phyloP scores from a whole-genome alignment of 352 stramenopile genomes.

The Globisporangium nodosum region DNA sequence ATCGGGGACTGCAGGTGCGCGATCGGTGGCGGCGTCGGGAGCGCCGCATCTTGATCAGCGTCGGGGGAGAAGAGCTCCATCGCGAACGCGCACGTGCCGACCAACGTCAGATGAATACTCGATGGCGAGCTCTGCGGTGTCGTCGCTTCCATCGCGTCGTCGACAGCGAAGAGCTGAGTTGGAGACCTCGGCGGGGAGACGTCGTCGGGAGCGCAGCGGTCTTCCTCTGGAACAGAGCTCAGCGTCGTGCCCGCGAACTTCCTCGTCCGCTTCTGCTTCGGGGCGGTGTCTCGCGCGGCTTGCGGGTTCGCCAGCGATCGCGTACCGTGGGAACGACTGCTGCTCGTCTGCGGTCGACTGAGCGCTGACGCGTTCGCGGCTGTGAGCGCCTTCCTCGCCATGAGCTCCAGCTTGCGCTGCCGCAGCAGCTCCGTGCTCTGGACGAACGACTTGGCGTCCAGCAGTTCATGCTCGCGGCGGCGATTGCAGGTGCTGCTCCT shows the following conservation, averaged over 20 bases:
- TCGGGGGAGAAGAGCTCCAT: constrained; percentile 24
- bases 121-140: too few relatives aligned
- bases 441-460: constrained; percentile 56
- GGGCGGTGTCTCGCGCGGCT: not conserved
- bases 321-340: not conserved
- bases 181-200: not conserved
- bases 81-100: not conserved
- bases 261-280: constrained; percentile 10
- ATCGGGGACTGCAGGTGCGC: constrained; percentile 22
- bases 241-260: constrained; percentile 3
- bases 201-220: not conserved
- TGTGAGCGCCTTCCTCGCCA: constrained; percentile 8
- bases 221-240: constrained; percentile 10
- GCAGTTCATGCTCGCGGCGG: constrained; percentile 22
- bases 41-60: constrained; percentile 14
- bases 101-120: not conserved
- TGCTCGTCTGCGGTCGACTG: not conserved
- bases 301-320: constrained; percentile 7
- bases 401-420: constrained; percentile 22
- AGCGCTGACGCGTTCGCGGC: not conserved
- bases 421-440: constrained; percentile 47
- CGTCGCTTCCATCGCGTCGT: constrained; percentile 1
- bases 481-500: constrained; percentile 16
- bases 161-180: not conserved
- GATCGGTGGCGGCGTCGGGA: constrained; percentile 14